phyloP scores from a whole-genome alignment of 2,329 filamentous ascomycete genomes.

The Calonectria multiphialidica region DNA sequence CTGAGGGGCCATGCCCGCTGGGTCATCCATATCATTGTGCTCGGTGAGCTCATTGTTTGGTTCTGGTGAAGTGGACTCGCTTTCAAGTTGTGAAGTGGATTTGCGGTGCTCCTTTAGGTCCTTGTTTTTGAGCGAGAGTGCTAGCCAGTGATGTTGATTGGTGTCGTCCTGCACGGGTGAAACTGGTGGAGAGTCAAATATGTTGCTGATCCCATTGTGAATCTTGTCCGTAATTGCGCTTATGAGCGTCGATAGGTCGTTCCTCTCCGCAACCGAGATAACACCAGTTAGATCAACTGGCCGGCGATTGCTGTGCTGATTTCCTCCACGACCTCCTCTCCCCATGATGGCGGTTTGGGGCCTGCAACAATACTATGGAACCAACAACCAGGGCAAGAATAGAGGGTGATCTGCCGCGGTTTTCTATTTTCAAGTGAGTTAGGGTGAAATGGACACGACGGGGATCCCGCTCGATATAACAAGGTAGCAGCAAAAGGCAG shows the following conservation, averaged over 20 bases:
- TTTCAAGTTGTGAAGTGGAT: conserved; percentile 23
- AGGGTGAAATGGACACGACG: background rate
- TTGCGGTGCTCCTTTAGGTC: conserved; percentile 36
- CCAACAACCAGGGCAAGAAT: background rate
- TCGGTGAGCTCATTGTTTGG: conserved; percentile 43
- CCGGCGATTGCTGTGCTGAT: conserved; percentile 52
- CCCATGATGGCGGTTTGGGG: conserved; percentile 48
- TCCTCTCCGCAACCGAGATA: conserved; percentile 61
- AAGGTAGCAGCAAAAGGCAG: background rate
- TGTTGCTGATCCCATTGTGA: conserved; percentile 62
- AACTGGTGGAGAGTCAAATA: conserved; percentile 62
- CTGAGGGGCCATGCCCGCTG: conserved; percentile 54
- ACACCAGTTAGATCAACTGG: conserved; percentile 65
- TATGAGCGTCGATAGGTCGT: conserved; percentile 65
- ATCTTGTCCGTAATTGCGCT: conserved; percentile 67
- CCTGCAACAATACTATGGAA: background rate
- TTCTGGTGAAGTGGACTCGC: conserved; percentile 24
- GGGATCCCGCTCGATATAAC: background rate
- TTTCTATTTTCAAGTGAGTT: background rate
- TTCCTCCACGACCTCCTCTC: conserved; percentile 51
- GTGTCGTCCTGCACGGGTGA: conserved; percentile 46
- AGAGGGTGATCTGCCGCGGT: background rate
- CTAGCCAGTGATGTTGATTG: conserved; percentile 51
- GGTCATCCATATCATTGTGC: conserved; percentile 48
- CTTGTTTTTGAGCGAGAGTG: conserved; percentile 47